phyloP scores from a whole-genome alignment of 164 flowering plant species.

The Aristolochia fimbriata region DNA sequence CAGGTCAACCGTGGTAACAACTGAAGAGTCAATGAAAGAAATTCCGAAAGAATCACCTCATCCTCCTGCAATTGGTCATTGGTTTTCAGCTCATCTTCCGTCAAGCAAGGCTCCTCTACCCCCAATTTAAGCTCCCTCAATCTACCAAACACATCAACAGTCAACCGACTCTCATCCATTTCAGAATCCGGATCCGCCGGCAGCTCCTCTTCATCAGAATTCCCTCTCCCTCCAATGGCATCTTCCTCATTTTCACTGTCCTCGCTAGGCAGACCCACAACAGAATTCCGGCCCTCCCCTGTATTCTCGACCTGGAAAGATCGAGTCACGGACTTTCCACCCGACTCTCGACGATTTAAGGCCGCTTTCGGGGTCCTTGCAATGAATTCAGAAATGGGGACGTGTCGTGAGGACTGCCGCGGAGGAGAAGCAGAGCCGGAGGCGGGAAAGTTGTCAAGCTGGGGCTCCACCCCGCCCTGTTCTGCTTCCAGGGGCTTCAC shows the following conservation, averaged over 20 bases:
- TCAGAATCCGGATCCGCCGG: neutral
- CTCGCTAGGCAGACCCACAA: slow-evolving; percentile 12
- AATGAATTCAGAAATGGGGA: slow-evolving; percentile 6
- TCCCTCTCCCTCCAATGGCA: neutral
- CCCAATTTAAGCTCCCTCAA: slow-evolving; percentile 36
- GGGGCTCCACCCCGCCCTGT: slow-evolving; percentile 1
- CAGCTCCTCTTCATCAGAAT: neutral
- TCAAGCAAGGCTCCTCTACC: slow-evolving; percentile 37
- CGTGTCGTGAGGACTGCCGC: neutral
- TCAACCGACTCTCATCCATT: slow-evolving; percentile 3
- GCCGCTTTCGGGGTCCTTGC: neutral
- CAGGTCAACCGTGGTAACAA: too few relatives aligned
- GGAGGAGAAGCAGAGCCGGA: slow-evolving; percentile 5
- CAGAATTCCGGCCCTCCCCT: slow-evolving; percentile 5
- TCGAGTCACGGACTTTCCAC: slow-evolving; percentile 7
- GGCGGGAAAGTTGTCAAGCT: neutral
- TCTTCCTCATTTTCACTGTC: slow-evolving; percentile 8
- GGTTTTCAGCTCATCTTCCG: slow-evolving; percentile 42
- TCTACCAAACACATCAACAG: slow-evolving; percentile 16
- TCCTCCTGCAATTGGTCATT: slow-evolving; percentile 73
- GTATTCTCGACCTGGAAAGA: slow-evolving; percentile 5
- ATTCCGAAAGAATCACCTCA: slow-evolving; percentile 29
- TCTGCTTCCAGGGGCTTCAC: slow-evolving; percentile 12
- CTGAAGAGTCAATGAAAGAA: neutral
- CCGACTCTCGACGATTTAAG: slow-evolving; percentile 8